Percentiles rank a stretch among this genome's conserved stretches.
Conservation (phyloP, 352 stramenopile species). For the Globisporangium irregulare region DNA sequence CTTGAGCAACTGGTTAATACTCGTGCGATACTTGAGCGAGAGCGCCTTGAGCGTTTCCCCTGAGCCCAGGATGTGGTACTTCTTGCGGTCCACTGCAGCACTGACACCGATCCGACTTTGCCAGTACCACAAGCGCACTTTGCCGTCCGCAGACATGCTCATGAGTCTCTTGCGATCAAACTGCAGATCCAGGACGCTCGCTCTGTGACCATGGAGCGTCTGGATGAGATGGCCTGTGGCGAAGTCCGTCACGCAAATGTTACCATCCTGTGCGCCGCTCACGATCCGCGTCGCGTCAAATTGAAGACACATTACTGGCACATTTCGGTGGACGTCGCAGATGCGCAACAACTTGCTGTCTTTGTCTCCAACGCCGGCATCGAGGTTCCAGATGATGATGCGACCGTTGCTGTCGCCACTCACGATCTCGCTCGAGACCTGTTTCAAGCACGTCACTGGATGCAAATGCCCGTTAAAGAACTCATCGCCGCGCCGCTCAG, state of each 20-base stretch:
- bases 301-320: constrained; percentile 58
- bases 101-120: constrained; percentile 42
- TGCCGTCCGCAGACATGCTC: constrained; percentile 61
- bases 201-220: constrained; percentile 49
- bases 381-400: constrained; percentile 70
- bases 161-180: constrained; percentile 68
- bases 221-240: constrained; percentile 65
- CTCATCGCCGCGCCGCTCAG: constrained; percentile 30
- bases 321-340: constrained; percentile 49
- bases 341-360: constrained; percentile 52
- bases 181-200: constrained; percentile 59
- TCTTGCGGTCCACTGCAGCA: constrained; percentile 38
- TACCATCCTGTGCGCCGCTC: constrained; percentile 43
- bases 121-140: constrained; percentile 68
- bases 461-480: constrained; percentile 56
- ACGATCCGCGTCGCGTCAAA: constrained; percentile 79
- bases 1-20: constrained; percentile 55
- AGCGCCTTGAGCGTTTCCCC: constrained; percentile 69
- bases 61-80: constrained; percentile 70
- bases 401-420: constrained; percentile 59
- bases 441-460: constrained; percentile 50
- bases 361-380: constrained; percentile 23
- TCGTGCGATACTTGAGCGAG: constrained; percentile 77
- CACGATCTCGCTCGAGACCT: constrained; percentile 68
- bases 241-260: constrained; percentile 74